Evolutionary conservation across 768 basidiomycete species (phyloP), one percentile per base, ranked within the genome.

Genomic region (Pisolithus albus): DNA sequence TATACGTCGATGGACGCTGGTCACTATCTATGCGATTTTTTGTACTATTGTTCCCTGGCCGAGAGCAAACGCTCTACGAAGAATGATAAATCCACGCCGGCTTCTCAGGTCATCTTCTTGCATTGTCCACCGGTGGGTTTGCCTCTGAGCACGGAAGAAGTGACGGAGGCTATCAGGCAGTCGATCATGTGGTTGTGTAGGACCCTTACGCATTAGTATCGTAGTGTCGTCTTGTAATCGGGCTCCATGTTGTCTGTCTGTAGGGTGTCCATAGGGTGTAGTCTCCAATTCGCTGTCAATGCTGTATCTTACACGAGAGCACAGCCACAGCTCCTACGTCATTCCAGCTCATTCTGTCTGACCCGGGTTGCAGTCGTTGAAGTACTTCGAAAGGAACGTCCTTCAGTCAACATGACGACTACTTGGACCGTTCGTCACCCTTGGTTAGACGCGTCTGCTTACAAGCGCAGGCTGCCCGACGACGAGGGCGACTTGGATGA

Each of bases 1-100:
- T 81, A 83, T 61, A 76, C 82, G 18, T 87, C 86, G 2, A 78
- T 83, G 75, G 86, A 88, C 61, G 82, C 85, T 15, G 86, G 86
- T 0, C 83, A 85, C 62, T 89, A 82, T 64, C 67, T 88, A 10
- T 86, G 83, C 62, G 86, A 88, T 68, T 88, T 84, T 64, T 77
- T 83, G 53, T 86, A 84, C 63, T 89, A 85, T 59, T 83, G 84
- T 61, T 86, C 84, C 9, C 74, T 88, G 24, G 84, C 84, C 5
- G 86, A 87, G 62, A 75, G 79, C 24, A 79, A 76, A 60, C 78
- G 82, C 3, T 55, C 53, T 7, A 52, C 59, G 32, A 67, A 70
- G 45, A 64, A 45, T 34, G 66, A 67, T 46, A 68, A 64, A 24
- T 64, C 66, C 13, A 59, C 54, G 7, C 62, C 65, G n/a, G 19